Evolutionary conservation across 345 rosid genomes (phyloP).

Genomic region (Salix purpurea): DNA sequence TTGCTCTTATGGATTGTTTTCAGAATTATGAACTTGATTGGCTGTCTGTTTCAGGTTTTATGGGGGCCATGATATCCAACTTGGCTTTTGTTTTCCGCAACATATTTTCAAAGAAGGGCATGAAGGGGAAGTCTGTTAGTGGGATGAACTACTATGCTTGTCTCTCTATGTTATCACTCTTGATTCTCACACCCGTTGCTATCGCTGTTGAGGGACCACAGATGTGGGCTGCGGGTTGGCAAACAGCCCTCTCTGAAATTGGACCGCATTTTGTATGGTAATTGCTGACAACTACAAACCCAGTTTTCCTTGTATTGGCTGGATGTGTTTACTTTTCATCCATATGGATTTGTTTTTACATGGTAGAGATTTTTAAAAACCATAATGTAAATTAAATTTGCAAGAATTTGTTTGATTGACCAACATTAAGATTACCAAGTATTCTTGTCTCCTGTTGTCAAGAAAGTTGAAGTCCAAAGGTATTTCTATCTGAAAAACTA

Average conservation of each 20-base stretch:
- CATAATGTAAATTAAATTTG: neutral
- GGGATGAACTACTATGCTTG: slow-evolving; percentile 87
- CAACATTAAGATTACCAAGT: neutral
- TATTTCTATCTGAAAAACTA: neutral
- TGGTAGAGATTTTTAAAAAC: neutral
- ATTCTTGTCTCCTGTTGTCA: neutral
- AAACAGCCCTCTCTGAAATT: slow-evolving; percentile 60
- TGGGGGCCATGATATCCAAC: slow-evolving; percentile 99
- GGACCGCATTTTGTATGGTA: slow-evolving; percentile 90
- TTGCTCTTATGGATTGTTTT: neutral
- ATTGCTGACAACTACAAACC: slow-evolving; percentile 10
- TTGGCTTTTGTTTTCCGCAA: slow-evolving; percentile 92
- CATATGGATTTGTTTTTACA: neutral
- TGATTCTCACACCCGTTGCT: slow-evolving; percentile 92
- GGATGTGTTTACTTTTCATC: neutral
- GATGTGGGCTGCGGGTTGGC: slow-evolving; percentile 92
- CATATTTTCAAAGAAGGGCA: slow-evolving; percentile 92
- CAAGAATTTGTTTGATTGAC: neutral
- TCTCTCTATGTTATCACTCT: slow-evolving; percentile 79
- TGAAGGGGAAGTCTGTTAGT: slow-evolving; percentile 86
- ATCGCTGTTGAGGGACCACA: slow-evolving; percentile 92
- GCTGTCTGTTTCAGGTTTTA: slow-evolving; percentile 46
- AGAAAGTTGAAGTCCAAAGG: neutral
- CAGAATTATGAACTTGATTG: neutral
- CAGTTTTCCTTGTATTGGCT: neutral